Percentiles rank a stretch among this genome's conserved stretches.
These are phyloP conservation scores for Penicillium crustosum DNA, from an alignment of 2,329 filamentous ascomycete genomes.

Conservation along the genomic window DNA sequence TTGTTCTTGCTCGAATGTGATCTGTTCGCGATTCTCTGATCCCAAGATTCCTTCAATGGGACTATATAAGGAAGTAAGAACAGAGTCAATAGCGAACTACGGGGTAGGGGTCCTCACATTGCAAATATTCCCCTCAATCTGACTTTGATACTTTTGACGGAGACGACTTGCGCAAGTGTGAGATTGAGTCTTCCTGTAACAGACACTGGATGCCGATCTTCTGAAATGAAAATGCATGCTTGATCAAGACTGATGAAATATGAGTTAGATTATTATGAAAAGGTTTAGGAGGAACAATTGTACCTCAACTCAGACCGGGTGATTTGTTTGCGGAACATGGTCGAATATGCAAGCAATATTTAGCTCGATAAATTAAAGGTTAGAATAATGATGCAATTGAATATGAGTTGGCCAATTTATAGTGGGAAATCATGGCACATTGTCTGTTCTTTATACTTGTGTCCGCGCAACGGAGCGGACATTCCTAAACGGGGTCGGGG, in stretches of 20 bases:
- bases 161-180: conserved; percentile 3
- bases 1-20: conserved; percentile 16
- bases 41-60: conserved; percentile 2
- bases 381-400: background rate
- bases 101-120: conserved; percentile 10
- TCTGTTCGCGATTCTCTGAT: conserved; percentile 8
- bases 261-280: background rate
- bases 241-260: conserved; percentile 14
- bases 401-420: background rate
- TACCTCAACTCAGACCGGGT: conserved; percentile 3
- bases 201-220: background rate
- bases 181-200: conserved; percentile 16
- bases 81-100: background rate
- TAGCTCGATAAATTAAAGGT: background rate
- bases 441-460: background rate
- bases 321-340: conserved; percentile 7
- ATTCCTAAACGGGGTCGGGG: conserved; percentile 13
- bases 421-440: background rate
- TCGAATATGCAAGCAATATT: background rate
- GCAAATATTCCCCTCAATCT: conserved; percentile 15
- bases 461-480: conserved; percentile 2
- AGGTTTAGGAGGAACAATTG: background rate
- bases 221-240: conserved; percentile 19
- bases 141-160: conserved; percentile 19
- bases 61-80: background rate